Conservation (phyloP, 169 alveolate species). For the Plasmodium sp. region DNA sequence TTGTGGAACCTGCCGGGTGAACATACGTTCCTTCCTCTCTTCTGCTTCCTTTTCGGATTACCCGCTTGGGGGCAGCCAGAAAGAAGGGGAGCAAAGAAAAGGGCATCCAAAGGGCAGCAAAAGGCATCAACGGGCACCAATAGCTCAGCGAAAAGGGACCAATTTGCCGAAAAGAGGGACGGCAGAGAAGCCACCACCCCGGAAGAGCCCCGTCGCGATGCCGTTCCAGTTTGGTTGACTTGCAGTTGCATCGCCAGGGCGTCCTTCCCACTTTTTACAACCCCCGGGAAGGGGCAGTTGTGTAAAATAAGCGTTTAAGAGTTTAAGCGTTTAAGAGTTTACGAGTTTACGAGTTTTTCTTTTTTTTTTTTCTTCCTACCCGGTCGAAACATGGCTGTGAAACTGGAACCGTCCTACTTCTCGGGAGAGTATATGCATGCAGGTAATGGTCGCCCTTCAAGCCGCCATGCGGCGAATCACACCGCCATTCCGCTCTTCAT, state of each 20-base stretch:
- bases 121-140: neutral
- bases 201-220: neutral
- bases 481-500: neutral
- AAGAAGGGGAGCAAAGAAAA: neutral
- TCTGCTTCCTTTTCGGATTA: neutral
- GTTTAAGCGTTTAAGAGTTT: too few relatives aligned
- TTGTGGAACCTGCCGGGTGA: neutral
- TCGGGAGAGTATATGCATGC: constrained; percentile 10
- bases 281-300: neutral
- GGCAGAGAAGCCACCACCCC: neutral
- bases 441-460: neutral
- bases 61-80: neutral
- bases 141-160: neutral
- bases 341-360: neutral
- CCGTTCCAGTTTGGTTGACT: neutral
- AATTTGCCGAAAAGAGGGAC: neutral
- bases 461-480: neutral
- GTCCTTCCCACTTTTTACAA: neutral
- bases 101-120: neutral
- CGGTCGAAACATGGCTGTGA: constrained; percentile 33
- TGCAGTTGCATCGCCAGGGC: neutral
- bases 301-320: neutral
- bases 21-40: too few relatives aligned
- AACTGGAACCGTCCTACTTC: constrained; percentile 21
- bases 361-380: neutral